Evolutionary conservation across 1,139 yeast species (phyloP).

Genomic region (Scheffersomyces segobiensis): DNA sequence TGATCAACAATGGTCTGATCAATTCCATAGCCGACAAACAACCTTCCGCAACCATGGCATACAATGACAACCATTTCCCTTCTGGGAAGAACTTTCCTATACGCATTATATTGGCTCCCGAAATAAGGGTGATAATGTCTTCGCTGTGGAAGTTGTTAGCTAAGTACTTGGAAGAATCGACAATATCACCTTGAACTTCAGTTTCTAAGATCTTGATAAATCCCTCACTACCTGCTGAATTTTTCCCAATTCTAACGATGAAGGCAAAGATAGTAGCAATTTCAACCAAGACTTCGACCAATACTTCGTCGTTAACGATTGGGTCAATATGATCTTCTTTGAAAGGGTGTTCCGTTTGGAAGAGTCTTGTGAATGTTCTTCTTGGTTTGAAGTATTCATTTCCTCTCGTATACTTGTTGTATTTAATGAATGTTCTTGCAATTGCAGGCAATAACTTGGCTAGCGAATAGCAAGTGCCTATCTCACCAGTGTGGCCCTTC

Average conservation of each 20-base stretch:
- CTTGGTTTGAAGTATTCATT: slow-evolving; percentile 56
- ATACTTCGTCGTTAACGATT: slow-evolving; percentile 64
- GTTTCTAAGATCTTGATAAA: slow-evolving; percentile 27
- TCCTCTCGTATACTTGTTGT: slow-evolving; percentile 54
- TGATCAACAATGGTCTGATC: slow-evolving; percentile 54
- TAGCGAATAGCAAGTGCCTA: slow-evolving; percentile 44
- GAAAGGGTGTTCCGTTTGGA: slow-evolving; percentile 71
- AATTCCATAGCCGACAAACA: slow-evolving; percentile 59
- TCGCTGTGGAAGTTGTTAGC: slow-evolving; percentile 38
- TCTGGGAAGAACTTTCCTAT: slow-evolving; percentile 65
- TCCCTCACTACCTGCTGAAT: slow-evolving; percentile 49
- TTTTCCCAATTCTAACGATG: slow-evolving; percentile 53
- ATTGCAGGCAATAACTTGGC: slow-evolving; percentile 54
- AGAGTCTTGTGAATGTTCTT: slow-evolving; percentile 64
- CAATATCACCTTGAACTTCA: slow-evolving; percentile 32
- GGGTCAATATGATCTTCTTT: slow-evolving; percentile 70
- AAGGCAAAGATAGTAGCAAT: slow-evolving; percentile 59
- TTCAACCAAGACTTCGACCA: slow-evolving; percentile 76
- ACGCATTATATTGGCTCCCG: slow-evolving; percentile 59
- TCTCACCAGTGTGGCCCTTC: slow-evolving; percentile 24
- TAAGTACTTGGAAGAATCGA: slow-evolving; percentile 32
- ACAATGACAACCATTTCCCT: slow-evolving; percentile 68
- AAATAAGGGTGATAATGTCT: slow-evolving; percentile 48
- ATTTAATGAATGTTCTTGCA: slow-evolving; percentile 51
- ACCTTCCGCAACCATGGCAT: slow-evolving; percentile 62